Base-by-base conservation (phyloP, 495 filamentous ascomycete species). In the Lasiosphaeris hirsuta region DNA sequence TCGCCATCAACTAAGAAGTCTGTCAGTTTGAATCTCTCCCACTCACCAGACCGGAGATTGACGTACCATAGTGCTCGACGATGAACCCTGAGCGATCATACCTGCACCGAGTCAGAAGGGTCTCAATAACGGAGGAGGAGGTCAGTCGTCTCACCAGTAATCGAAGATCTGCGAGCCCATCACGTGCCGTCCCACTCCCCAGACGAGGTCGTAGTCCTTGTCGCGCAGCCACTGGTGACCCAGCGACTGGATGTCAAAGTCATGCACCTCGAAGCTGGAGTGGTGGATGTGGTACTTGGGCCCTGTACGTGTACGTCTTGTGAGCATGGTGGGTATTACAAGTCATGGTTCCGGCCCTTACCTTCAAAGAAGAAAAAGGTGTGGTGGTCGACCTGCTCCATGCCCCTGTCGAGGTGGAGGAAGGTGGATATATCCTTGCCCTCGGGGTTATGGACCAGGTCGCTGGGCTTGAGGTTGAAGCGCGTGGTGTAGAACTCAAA, bases 161-260 rank as follows among this genome's bases (percentile, higher is more conserved):
- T 90, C 87, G 41, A 92, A 76, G 48, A 84, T 72, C 66, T 82
- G 78, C 57, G 75, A 74, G 40, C 82, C 75, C 66, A 89, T 57
- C 44, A 85, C 74, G 77, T 89, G 83, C 71, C 87, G 63, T 62
- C 87, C 74, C 62, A 86, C 78, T 3, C 86, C 86, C 87, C 87
- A 90, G 39, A 83, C 82, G 41, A 77, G 76, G 56, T 80, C 73
- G 60, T 86, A 87, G 4, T 76, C 78, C 66, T 85, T 83, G 57
- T 77, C 65, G 0, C 72, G 73, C 11, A 90, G 74, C 81, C 82
- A 88, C 38, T 86, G 75, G 63, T 90, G 87, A 0, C 87, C 87
- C 7, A 89, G 71, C 23, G 81, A 69, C 73, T 89, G 86, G 0
- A 81, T 82, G 59, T 90, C 87, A 60, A 85, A 87, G 60, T 90